A percentile compares a stretch with the other conserved stretches of the same genome.
Evolutionary conservation across 805 yeast species (phyloP).

Genomic region (Saturnispora besseyi): DNA sequence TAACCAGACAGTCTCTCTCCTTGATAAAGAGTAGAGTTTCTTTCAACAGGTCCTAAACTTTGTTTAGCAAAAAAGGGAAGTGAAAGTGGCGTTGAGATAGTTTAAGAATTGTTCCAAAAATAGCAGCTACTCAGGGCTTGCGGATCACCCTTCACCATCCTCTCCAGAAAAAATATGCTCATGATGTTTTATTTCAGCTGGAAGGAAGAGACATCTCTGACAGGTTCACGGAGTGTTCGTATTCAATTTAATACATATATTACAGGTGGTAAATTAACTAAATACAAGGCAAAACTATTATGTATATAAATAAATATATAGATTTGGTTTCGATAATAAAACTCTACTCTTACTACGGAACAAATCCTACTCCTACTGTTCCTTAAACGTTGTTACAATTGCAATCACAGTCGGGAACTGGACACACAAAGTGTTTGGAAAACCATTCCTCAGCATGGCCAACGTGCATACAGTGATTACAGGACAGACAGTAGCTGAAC

Average conservation of each 20-base stretch:
- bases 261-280: no score
- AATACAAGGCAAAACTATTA: no score
- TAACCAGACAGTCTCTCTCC: not conserved
- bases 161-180: not conserved
- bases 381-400: slow-evolving; percentile 48
- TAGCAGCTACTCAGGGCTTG: not conserved
- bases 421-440: slow-evolving; percentile 75
- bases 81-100: not conserved
- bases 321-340: no score
- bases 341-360: no score
- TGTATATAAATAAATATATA: no score
- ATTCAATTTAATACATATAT: no score
- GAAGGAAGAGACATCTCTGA: no score
- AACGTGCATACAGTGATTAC: slow-evolving; percentile 92
- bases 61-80: not conserved
- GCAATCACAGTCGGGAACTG: slow-evolving; percentile 90
- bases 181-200: not conserved
- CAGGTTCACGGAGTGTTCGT: no score
- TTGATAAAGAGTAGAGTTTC: not conserved
- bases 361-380: not conserved
- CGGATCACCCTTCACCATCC: not conserved
- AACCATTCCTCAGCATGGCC: slow-evolving; percentile 97
- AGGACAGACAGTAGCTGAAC: slow-evolving; percentile 85
- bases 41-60: not conserved
- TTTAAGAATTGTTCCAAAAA: not conserved